Evolutionary conservation across 306 rosid species (phyloP).

Genomic region (Biancaea sappan): DNA sequence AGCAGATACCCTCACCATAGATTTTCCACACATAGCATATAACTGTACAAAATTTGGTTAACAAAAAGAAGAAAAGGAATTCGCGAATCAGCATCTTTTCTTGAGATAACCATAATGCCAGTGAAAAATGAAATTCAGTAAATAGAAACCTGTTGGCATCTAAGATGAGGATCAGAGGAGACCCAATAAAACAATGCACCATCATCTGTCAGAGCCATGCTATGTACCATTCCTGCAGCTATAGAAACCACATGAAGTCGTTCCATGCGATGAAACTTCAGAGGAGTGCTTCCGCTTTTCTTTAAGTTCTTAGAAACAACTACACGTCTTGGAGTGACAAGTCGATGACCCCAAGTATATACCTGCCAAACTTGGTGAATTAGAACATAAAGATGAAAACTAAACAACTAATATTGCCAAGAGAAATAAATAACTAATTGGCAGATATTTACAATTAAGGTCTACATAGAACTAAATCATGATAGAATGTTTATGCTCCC

Average conservation of each 20-base stretch:
- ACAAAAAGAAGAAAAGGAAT: background rate
- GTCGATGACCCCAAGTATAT: constrained; percentile 97
- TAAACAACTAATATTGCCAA: background rate
- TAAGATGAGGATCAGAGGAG: constrained; percentile 85
- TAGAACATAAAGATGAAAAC: constrained; percentile 27
- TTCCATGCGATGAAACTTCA: constrained; percentile 81
- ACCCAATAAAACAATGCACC: constrained; percentile 92
- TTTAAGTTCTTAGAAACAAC: constrained; percentile 81
- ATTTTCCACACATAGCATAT: constrained; percentile 72
- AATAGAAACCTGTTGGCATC: constrained; percentile 80
- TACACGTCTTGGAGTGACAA: constrained; percentile 89
- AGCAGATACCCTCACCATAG: constrained; percentile 71
- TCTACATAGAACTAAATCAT: constrained; percentile 14
- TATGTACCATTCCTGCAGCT: constrained; percentile 89
- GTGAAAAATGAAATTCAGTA: constrained; percentile 20
- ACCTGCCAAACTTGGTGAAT: constrained; percentile 58
- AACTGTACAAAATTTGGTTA: constrained; percentile 41
- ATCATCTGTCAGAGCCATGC: constrained; percentile 85
- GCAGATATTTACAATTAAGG: background rate
- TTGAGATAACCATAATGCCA: background rate
- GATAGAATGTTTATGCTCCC: background rate
- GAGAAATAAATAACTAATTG: background rate
- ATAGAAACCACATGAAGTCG: constrained; percentile 76
- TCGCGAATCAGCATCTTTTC: constrained; percentile 16
- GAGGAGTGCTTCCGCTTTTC: constrained; percentile 72